Base-by-base conservation (phyloP, 805 yeast genomes). In the Wickerhamomyces canadensis region DNA sequence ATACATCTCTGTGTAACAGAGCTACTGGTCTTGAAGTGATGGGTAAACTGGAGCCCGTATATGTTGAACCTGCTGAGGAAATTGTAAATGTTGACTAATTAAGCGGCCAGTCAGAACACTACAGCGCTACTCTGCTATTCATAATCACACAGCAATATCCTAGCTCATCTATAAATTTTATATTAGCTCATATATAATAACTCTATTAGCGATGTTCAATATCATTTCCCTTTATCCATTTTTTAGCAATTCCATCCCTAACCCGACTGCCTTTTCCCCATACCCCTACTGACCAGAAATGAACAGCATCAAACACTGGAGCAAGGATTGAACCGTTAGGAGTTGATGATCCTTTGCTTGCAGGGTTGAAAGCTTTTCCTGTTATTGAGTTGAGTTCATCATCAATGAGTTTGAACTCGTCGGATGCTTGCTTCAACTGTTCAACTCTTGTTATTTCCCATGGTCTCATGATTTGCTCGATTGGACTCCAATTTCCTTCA, bases 221-320 rank as follows among this genome's bases (percentile, higher is more conserved):
- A 14, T 31, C 40, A 17, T 31, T 42, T 4, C 75, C 75, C 31
- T 65, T 58, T 15, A 79, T 65, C 87, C 86, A 80, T 26, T 65
- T 56, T 35, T 61, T 65, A 2, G 83, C 77, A 33, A 76, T 68
- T 19, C 63, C 69, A 49, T 80, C 84, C 42, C 68, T 73, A 6
- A 76, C 38, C 33, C 67, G 55, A 19, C 56, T 60, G 1, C 76
- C 74, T 40, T 71, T 72, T 4, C 69, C 69, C 86, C 86, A 80
- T 12, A 57, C 41, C 1, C 82, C 84, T 64, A 80, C 54, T n/a
- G 82, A 72, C 87, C 87, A 80, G 48, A 80, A 75, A 52, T 79
- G 84, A 33, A 63, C 63, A 4, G 51, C 48, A 19, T 58, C 55
- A 41, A 75, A 67, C 13, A 44, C 44, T 1, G 79, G 78, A 3